Evolutionary conservation across 75 land plant species (phyloP).

Genomic region (Cunninghamia lanceolata): DNA sequence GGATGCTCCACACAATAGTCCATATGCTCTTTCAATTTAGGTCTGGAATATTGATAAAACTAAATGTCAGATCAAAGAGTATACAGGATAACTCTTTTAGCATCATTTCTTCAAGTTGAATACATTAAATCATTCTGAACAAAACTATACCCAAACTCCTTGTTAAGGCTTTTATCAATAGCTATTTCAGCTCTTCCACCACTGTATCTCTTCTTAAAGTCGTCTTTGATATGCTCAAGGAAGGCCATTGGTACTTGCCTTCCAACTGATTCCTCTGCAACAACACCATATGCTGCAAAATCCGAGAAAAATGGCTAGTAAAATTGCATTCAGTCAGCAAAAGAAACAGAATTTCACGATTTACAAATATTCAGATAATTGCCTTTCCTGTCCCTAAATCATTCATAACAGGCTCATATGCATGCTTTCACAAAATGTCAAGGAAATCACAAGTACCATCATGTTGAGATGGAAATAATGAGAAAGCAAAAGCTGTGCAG

Average conservation of each 20-base stretch:
- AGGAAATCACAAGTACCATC: not conserved
- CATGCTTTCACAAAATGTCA: not conserved
- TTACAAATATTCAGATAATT: not conserved
- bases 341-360: not conserved
- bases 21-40: constrained; percentile 78
- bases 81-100: not conserved
- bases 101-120: not conserved
- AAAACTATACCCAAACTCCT: constrained; percentile 50
- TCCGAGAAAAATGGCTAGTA: not conserved
- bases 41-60: constrained; percentile 25
- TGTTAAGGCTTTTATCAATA: constrained; percentile 50
- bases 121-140: not conserved
- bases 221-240: constrained; percentile 66
- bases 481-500: not conserved
- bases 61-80: not conserved
- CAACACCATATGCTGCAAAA: constrained; percentile 55
- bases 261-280: constrained; percentile 63
- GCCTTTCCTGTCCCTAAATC: not conserved
- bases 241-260: constrained; percentile 62
- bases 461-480: not conserved
- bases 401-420: not conserved
- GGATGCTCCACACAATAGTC: constrained; percentile 75
- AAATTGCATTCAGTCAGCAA: not conserved
- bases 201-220: constrained; percentile 48
- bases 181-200: constrained; percentile 61